phyloP scores from a whole-genome alignment of 2,329 filamentous ascomycete genomes.

The Ophiostoma quercus region DNA sequence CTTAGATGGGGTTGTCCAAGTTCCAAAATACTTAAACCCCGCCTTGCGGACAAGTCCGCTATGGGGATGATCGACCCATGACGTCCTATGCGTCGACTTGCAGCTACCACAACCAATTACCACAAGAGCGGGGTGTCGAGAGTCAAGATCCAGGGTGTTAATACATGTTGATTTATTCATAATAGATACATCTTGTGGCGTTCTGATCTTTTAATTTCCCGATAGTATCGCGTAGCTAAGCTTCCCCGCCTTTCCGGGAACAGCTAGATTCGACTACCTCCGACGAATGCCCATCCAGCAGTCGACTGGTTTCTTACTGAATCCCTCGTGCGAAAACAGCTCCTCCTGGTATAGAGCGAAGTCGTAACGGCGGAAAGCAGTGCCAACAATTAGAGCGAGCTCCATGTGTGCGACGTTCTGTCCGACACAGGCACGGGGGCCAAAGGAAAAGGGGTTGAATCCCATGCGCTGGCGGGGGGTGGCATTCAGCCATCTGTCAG shows the following conservation, averaged over 20 bases:
- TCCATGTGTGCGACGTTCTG: constrained; percentile 27
- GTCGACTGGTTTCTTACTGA: constrained; percentile 25
- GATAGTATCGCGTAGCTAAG: not conserved
- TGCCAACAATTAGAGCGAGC: constrained; percentile 25
- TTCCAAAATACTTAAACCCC: not conserved
- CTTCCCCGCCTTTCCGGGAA: not conserved
- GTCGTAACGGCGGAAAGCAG: constrained; percentile 25
- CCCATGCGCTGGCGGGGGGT: constrained; percentile 25
- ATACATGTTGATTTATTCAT: not conserved
- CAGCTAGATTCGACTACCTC: not conserved
- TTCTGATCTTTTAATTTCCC: not conserved
- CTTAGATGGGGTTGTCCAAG: not conserved
- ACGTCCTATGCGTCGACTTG: not conserved
- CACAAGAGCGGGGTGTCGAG: not conserved
- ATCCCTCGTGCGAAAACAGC: constrained; percentile 24
- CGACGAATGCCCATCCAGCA: constrained; percentile 25
- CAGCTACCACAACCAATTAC: not conserved
- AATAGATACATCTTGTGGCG: not conserved
- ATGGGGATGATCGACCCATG: not conserved
- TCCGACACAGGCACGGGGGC: constrained; percentile 26
- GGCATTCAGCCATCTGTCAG: constrained; percentile 28
- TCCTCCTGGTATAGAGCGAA: constrained; percentile 21
- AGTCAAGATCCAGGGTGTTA: not conserved
- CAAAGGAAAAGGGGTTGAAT: constrained; percentile 26
- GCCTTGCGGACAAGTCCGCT: not conserved